Evolutionary conservation across 2,329 filamentous ascomycete genomes (phyloP), one percentile per base, ranked within the genome.

Genomic region (Aureobasidium zeae): DNA sequence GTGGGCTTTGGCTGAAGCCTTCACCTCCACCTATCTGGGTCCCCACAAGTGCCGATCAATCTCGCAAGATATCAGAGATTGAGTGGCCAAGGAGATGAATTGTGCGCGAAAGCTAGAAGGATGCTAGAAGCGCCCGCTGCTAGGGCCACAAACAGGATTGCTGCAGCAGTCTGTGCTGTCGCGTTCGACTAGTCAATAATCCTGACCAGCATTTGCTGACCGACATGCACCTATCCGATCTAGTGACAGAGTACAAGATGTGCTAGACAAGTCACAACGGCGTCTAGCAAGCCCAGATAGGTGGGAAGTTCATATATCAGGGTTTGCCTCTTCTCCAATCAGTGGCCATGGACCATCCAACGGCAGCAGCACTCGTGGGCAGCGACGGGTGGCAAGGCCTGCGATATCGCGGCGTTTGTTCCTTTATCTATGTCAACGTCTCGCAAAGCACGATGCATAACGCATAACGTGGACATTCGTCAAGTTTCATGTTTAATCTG

Each of bases 151-250:
- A 34, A 22, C 33, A 43, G 39, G 39, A 43, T 33, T 12, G 29
- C 29, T 24, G 39, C 39, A 43, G 39, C 39, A 43, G 39, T 43
- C 30, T 43, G 30, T 33, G 39, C 39, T 24, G 31, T 15, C 26
- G 25, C 24, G 39, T 30, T 43, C 10, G 39, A 34, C 39, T 22
- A 43, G 39, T 43, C 39, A 34, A 7, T n/a, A n/a, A n/a, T 15
- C 28, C 21, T 12, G 39, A 30, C 22, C 29, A 34, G 30, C 29
- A 20, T 29, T 30, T 20, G 33, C 4, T 34, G 4, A 10, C n/a
- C 15, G n/a, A 28, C 16, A 19, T 43, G 39, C 39, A 43, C 29
- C 13, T 22, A 20, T 26, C 39, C 39, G 28, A 32, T 25, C 37
- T 30, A 32, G 25, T 26, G 37, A 24, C 37, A 24, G 28, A 16